Percentiles rank a stretch among this genome's conserved stretches.
Conservation (phyloP, 139 green algal genomes). For the Picochlorum sp. region DNA sequence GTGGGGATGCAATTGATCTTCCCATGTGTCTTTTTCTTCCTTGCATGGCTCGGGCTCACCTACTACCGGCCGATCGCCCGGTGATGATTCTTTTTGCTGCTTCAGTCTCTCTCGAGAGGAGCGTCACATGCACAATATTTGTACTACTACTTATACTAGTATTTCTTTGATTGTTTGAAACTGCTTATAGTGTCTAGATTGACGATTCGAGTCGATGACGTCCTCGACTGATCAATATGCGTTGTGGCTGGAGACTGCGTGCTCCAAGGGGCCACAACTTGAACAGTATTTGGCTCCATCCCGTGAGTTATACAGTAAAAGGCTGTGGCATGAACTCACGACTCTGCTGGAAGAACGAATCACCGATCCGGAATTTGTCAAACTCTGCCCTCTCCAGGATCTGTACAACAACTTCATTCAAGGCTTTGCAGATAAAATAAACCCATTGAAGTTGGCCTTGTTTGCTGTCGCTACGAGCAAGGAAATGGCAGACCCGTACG, state of each 20-base stretch:
- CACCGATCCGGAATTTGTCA: constrained; percentile 30
- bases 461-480: constrained; percentile 51
- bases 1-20: constrained; percentile 15
- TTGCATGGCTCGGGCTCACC: background rate
- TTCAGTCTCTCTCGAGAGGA: no score
- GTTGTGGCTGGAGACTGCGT: background rate
- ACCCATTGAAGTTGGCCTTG: constrained; percentile 85
- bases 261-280: constrained; percentile 37
- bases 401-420: constrained; percentile 86
- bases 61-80: constrained; percentile 3
- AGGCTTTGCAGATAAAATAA: constrained; percentile 88
- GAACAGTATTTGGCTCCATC: constrained; percentile 46
- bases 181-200: no score
- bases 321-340: constrained; percentile 97
- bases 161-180: no score
- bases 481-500: constrained; percentile 20
- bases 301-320: constrained; percentile 70
- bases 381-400: constrained; percentile 30
- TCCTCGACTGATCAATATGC: background rate
- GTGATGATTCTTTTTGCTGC: background rate
- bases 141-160: background rate
- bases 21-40: constrained; percentile 4
- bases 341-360: constrained; percentile 64
- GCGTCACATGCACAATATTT: background rate
- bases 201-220: background rate